Percentiles rank a stretch among this genome's conserved stretches.
Conservation (phyloP, 2,329 filamentous ascomycete species). For the Cladosporium cucumerinum region DNA sequence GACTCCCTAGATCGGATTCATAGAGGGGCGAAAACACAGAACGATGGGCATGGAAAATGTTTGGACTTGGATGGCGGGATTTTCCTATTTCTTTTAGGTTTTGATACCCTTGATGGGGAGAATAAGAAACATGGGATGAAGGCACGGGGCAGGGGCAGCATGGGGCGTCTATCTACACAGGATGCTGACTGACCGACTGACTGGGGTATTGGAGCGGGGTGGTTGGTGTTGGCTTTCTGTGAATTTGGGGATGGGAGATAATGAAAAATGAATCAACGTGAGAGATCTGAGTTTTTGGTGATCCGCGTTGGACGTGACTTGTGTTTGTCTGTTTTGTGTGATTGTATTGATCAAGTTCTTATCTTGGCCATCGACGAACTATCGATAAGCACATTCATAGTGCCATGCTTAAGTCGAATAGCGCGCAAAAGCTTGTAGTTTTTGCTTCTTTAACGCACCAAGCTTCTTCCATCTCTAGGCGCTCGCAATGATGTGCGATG, state of each 20-base stretch:
- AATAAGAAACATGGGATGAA: background rate
- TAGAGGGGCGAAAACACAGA: background rate
- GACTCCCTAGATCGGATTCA: background rate
- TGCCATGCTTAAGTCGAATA: background rate
- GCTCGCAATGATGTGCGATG: background rate
- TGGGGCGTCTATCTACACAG: background rate
- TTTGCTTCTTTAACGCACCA: background rate
- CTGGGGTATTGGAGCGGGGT: background rate
- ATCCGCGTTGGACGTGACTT: background rate
- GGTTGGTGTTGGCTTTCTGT: background rate
- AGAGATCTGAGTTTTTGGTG: background rate
- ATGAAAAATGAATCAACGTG: background rate
- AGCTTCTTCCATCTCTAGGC: background rate
- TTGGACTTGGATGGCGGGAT: background rate
- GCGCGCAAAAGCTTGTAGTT: background rate
- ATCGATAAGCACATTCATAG: background rate
- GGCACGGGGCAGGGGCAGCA: background rate
- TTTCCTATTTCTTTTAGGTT: background rate
- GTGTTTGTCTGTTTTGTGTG: background rate
- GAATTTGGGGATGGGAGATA: background rate
- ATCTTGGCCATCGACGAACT: background rate
- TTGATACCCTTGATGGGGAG: conserved; percentile 7
- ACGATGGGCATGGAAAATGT: background rate
- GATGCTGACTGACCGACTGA: background rate
- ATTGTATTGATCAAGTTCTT: background rate